These are phyloP conservation scores for Citrus trifoliata DNA, from an alignment of 345 rosid genomes.

Conservation along the genomic window DNA sequence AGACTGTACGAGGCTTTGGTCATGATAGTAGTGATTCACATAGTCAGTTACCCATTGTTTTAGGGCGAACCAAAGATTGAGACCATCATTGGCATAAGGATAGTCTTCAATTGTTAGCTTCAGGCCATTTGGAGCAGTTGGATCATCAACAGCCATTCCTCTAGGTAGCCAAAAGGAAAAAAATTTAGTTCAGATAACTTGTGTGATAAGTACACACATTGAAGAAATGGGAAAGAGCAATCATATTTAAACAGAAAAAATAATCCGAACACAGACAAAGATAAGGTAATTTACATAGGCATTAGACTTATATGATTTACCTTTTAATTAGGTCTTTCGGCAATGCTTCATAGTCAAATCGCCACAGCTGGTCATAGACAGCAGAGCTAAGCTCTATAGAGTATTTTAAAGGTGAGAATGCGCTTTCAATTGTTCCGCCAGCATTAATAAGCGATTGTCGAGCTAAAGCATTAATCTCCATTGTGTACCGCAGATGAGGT, in stretches of 20 bases:
- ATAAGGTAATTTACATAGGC: too few relatives aligned
- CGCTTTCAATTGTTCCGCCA: conserved; percentile 55
- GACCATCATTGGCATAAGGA: conserved; percentile 62
- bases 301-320: conserved; percentile 9
- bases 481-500: conserved; percentile 79
- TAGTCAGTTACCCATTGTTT: conserved; percentile 44
- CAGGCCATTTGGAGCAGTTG: conserved; percentile 44
- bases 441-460: conserved; percentile 49
- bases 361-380: conserved; percentile 46
- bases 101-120: conserved; percentile 51
- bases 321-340: conserved; percentile 57
- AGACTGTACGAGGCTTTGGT: conserved; percentile 18
- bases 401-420: conserved; percentile 56
- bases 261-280: too few relatives aligned
- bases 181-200: not conserved
- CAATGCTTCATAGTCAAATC: conserved; percentile 46
- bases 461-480: conserved; percentile 75
- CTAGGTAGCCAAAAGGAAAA: conserved; percentile 15
- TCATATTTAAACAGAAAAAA: too few relatives aligned
- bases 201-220: not conserved
- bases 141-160: conserved; percentile 55
- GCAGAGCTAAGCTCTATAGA: conserved; percentile 52
- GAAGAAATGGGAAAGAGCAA: too few relatives aligned
- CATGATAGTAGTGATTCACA: conserved; percentile 46
- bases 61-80: conserved; percentile 41